These are phyloP conservation scores for Rutstroemia sp. DNA, from an alignment of 2,329 filamentous ascomycete species.

Conservation along the genomic window DNA sequence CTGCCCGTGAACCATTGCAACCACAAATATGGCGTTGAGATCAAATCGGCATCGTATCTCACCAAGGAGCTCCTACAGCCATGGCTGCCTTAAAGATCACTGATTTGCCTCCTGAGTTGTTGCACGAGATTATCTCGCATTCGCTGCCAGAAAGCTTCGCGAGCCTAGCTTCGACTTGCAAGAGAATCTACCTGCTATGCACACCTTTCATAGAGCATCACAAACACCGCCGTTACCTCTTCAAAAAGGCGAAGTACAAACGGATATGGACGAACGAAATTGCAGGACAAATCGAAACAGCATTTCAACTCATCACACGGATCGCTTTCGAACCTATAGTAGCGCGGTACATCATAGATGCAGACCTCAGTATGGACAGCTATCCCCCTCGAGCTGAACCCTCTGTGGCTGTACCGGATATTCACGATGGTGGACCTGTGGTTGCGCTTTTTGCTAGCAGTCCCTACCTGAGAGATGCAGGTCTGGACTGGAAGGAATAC, in stretches of 20 bases:
- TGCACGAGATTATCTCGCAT: background rate
- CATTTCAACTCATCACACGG: background rate
- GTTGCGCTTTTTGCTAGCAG: background rate
- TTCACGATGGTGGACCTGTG: background rate
- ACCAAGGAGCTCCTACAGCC: too few relatives aligned
- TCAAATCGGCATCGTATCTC: too few relatives aligned
- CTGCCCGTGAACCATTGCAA: too few relatives aligned
- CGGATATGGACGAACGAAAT: background rate
- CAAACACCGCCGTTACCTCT: background rate
- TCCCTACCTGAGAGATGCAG: background rate
- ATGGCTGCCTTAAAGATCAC: background rate
- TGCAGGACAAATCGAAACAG: background rate
- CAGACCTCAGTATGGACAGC: background rate
- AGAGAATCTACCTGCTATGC: background rate
- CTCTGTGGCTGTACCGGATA: background rate
- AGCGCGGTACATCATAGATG: background rate
- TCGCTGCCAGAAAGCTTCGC: background rate
- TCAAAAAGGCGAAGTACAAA: background rate
- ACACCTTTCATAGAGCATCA: background rate
- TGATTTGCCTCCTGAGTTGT: background rate
- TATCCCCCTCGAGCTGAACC: background rate
- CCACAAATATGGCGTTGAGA: too few relatives aligned
- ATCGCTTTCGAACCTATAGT: background rate
- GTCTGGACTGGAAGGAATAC: background rate
- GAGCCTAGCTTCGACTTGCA: background rate